These are phyloP conservation scores for Colletotrichum plurivorum DNA, from an alignment of 2,329 filamentous ascomycete species.

Conservation along the genomic window DNA sequence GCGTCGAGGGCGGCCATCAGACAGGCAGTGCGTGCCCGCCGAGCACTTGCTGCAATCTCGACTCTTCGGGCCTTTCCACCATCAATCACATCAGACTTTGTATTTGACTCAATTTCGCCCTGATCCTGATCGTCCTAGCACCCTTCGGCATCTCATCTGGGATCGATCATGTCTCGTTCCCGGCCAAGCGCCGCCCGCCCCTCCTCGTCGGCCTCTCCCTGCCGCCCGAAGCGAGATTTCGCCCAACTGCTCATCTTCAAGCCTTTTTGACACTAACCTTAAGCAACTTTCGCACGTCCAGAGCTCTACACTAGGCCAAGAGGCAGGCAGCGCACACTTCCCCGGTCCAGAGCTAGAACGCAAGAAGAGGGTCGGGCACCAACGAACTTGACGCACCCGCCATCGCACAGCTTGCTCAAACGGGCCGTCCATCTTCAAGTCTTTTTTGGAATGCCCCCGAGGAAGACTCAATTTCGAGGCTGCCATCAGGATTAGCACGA, in stretches of 20 bases:
- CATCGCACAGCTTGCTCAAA: constrained; percentile 26
- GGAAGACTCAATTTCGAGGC: constrained; percentile 3
- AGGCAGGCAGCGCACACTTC: neutral
- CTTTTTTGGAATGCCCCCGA: constrained; percentile 1
- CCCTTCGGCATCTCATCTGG: constrained; percentile 33
- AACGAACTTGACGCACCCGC: constrained; percentile 6
- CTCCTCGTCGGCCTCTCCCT: neutral
- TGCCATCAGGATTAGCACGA: constrained; percentile 23
- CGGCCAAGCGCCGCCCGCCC: constrained; percentile 15
- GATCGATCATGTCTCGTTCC: constrained; percentile 33
- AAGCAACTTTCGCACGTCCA: constrained; percentile 15
- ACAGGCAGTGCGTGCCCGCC: neutral
- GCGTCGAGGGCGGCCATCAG: constrained; percentile 17
- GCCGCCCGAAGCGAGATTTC: constrained; percentile 28
- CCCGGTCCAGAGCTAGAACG: neutral
- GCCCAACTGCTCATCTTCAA: constrained; percentile 14
- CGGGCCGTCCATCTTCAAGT: constrained; percentile 21
- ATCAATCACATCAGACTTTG: constrained; percentile 2
- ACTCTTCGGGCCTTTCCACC: constrained; percentile 6
- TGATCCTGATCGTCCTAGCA: constrained; percentile 11
- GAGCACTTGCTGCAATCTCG: constrained; percentile 1
- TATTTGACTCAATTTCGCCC: constrained; percentile 1
- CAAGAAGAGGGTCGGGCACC: constrained; percentile 13
- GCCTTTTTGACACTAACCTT: constrained; percentile 27
- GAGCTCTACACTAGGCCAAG: neutral